A percentile compares a stretch with the other conserved stretches of the same genome.
Evolutionary conservation across 2,329 filamentous ascomycete species (phyloP).

Genomic region (Apiospora arundinis): DNA sequence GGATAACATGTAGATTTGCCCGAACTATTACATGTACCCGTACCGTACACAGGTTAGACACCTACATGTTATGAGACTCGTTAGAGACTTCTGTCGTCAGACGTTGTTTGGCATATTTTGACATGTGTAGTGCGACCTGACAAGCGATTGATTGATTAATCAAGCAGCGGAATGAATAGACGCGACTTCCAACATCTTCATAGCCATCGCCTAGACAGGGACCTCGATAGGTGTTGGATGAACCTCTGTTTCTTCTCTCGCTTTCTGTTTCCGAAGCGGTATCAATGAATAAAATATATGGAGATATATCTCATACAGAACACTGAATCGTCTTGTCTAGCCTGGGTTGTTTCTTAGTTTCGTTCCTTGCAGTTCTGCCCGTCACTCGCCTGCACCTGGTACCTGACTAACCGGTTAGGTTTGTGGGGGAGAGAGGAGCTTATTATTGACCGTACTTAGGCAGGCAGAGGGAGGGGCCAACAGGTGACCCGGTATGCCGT

Average conservation of each 20-base stretch:
- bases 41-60: not conserved
- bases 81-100: conserved; percentile 8
- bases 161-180: not conserved
- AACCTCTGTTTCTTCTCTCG: not conserved
- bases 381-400: not conserved
- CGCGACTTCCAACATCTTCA: not conserved
- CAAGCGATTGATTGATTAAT: not conserved
- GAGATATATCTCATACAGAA: not conserved
- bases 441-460: too few species aligned
- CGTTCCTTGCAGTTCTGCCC: conserved; percentile 6
- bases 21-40: not conserved
- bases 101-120: conserved; percentile 10
- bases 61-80: not conserved
- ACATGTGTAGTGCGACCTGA: conserved; percentile 9
- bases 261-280: not conserved
- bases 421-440: not conserved
- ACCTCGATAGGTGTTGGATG: too few species aligned
- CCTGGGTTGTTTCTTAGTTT: not conserved
- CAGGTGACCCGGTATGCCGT: not conserved
- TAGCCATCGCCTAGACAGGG: not conserved
- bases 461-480: not conserved
- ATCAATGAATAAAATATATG: not conserved
- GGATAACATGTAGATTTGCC: not conserved
- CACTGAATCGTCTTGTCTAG: not conserved
- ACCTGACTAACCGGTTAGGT: not conserved